Conservation (phyloP, 2,329 filamentous ascomycete species). For the Colletotrichum sp. region DNA sequence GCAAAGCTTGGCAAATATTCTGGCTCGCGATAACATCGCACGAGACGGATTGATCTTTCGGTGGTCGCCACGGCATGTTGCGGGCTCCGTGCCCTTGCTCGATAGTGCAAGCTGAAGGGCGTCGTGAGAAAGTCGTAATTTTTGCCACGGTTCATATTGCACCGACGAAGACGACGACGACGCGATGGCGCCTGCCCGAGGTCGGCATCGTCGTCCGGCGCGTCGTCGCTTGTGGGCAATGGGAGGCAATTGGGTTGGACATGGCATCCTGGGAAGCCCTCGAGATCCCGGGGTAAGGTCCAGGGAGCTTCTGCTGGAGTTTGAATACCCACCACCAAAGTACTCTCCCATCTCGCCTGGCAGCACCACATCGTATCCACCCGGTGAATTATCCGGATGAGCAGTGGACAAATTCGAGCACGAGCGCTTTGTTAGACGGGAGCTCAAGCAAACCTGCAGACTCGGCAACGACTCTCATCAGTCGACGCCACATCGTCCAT, state of each 20-base stretch:
- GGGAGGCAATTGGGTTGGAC: slow-evolving; percentile 2
- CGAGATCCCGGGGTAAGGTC: slow-evolving; percentile 16
- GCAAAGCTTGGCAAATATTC: slow-evolving; percentile 10
- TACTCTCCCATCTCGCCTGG: slow-evolving; percentile 18
- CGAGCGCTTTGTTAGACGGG: neutral
- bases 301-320: neutral
- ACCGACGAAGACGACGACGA: neutral
- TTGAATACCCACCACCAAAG: slow-evolving; percentile 1
- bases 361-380: slow-evolving; percentile 6
- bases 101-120: neutral
- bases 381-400: slow-evolving; percentile 10
- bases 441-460: slow-evolving; percentile 3
- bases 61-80: neutral
- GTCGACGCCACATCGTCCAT: slow-evolving; percentile 10
- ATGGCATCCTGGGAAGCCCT: slow-evolving; percentile 5
- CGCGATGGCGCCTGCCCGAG: neutral
- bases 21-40: neutral
- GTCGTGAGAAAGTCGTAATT: neutral
- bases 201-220: neutral
- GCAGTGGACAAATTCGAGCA: neutral
- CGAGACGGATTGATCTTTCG: neutral
- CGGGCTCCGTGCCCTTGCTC: neutral
- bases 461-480: neutral
- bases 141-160: neutral
- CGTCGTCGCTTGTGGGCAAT: neutral